These are phyloP conservation scores for Xylariaceae sp. DNA, from an alignment of 2,329 filamentous ascomycete species.

Conservation along the genomic window DNA sequence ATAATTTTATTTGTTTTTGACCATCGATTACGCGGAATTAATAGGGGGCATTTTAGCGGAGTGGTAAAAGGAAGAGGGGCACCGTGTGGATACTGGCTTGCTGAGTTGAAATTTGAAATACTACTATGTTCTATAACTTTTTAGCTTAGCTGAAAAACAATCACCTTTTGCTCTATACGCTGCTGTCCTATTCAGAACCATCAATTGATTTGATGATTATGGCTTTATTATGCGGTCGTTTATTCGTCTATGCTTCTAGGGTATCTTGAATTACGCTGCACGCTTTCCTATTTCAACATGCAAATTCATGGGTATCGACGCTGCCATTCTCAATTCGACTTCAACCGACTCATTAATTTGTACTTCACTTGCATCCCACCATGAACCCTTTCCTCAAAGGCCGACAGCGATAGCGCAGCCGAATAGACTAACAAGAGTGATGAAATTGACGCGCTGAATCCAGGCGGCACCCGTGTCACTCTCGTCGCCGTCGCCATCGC, in stretches of 20 bases:
- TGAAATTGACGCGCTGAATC: not conserved
- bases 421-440: not conserved
- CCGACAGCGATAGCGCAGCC: not conserved
- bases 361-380: too few relatives aligned
- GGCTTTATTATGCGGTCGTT: too few relatives aligned
- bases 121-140: not conserved
- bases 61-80: not conserved
- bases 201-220: too few relatives aligned
- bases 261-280: too few relatives aligned
- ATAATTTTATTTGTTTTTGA: not conserved
- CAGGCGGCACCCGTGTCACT: not conserved
- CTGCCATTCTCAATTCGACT: too few relatives aligned
- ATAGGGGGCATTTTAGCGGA: too few relatives aligned
- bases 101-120: not conserved
- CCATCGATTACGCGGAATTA: too few relatives aligned
- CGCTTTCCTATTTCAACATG: too few relatives aligned
- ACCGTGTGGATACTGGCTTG: too few relatives aligned
- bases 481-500: not conserved
- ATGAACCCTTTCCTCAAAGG: conserved; percentile 5
- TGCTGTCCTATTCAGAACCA: not conserved
- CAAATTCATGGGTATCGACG: too few relatives aligned
- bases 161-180: not conserved
- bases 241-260: too few relatives aligned
- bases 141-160: not conserved
- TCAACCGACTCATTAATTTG: too few relatives aligned